Evolutionary conservation across 164 flowering plant species (phyloP), one percentile per base, ranked within the genome.

Genomic region (Vitis rupestris): DNA sequence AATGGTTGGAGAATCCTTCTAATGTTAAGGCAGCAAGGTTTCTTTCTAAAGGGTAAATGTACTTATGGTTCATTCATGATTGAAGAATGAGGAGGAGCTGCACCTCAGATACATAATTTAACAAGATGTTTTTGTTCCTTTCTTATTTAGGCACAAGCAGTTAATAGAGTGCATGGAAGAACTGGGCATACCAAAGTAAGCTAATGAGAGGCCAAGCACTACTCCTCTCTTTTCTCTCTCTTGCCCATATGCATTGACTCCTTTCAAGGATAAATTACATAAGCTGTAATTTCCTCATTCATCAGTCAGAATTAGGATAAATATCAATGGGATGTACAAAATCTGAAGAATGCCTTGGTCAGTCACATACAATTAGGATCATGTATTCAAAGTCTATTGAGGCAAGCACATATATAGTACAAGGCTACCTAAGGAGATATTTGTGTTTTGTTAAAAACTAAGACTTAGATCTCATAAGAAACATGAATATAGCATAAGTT

Each of bases 21-120:
- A 88, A 90, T 79, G 88, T 91, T 50, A 95, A 95, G 83, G 97
- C 99, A 70, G 93, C 97, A 67, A 81, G 75, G 62, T 95, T 93
- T 74, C 88, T 95, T 70, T 95, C 98, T 31, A 82, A 72, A 79
- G 99, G 99, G 99, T 93, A 86, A 53, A 3, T 74, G 29, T 66
- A 29, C 53, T 72, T 44, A 65, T 56, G 16, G 10, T 61, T 51
- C 11, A 10, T n/a, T 12, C 30, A 54, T 16, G 15, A 0, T 23
- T 27, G 9, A 57, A 49, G 9, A 12, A 23, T 49, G 13, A 53
- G 58, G 13, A 53, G 58, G 9, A 31, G n/a, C 54, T 66, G 31
- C 56, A 57, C 54, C 55, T 57, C 10, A 13, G 49, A 53, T 1
- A 49, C 10, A 11, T 63, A 56, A 30, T 64, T 52, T 75, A 23